Base-by-base conservation (phyloP, 805 yeast species). In the Millerozyma miso region DNA sequence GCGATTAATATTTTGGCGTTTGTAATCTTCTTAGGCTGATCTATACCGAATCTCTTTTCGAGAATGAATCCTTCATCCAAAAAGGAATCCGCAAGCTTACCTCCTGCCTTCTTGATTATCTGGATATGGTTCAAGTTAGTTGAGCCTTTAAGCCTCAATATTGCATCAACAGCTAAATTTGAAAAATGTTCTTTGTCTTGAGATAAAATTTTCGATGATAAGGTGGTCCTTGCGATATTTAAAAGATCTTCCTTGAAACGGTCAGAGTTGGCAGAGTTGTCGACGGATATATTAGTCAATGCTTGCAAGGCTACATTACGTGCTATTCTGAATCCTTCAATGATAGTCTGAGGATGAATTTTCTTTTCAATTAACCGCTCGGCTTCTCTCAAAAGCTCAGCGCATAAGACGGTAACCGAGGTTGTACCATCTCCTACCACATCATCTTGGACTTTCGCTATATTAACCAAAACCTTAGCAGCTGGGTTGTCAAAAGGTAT, bases 391-490 rank as follows among this genome's bases (percentile, higher is more conserved):
- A 93, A 73, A 45, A 93, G 75, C 66, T 93, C 98, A 7, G 97
- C 90, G 35, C 91, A 82, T 44, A 91, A 69, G 26, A 91, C 83
- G 0, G 97, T 87, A 16, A 91, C 99, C 20, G 96, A 85, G 1
- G 99, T 91, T 35, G 99, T 91, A 52, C 99, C 99, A 67, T 91
- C 99, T 46, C 99, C 99, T 50, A 93, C 96, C 65, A 91, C 98
- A 46, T 95, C 96, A 62, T 91, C 99, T 69, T 91, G 99, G 2
- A 96, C 89, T 62, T 95, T 84, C 14, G 97, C 86, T 44, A 91
- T 86, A 61, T 91, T 96, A 41, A 91, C 99, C 52, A 91, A 71
- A 46, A 91, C 90, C 63, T 88, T 88, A 18, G 99, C 99, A 13
- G 98, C 98, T 7, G 98, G 98, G 56, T 93, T 91, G 60, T 90